These are phyloP conservation scores for Casuarina equisetifolia DNA, from an alignment of 306 rosid genomes.

Conservation along the genomic window DNA sequence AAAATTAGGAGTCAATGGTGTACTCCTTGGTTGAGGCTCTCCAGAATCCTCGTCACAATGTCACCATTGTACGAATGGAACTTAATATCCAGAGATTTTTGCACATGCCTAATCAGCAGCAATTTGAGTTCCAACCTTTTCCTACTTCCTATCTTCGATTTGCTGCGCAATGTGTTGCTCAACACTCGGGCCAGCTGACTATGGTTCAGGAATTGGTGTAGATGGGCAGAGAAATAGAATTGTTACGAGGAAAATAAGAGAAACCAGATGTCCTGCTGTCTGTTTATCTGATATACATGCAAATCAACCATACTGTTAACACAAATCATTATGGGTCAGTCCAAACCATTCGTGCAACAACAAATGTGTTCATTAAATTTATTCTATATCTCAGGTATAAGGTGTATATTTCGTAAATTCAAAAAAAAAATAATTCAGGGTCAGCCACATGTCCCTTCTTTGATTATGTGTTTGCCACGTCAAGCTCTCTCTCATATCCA, in stretches of 20 bases:
- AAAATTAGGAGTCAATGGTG: slow-evolving; percentile 65
- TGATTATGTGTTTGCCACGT: too few species aligned
- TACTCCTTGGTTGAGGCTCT: slow-evolving; percentile 96
- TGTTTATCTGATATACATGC: slow-evolving; percentile 71
- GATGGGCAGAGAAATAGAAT: slow-evolving; percentile 87
- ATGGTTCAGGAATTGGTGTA: slow-evolving; percentile 72
- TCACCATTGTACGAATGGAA: slow-evolving; percentile 87
- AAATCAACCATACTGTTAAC: slow-evolving; percentile 30
- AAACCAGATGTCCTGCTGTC: slow-evolving; percentile 58
- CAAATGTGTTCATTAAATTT: too few species aligned
- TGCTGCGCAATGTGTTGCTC: slow-evolving; percentile 96
- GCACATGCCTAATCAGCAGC: slow-evolving; percentile 63
- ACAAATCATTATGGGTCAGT: too few species aligned
- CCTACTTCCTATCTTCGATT: slow-evolving; percentile 88
- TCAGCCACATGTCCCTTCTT: too few species aligned
- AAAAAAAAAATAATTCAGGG: too few species aligned
- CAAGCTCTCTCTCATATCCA: too few species aligned
- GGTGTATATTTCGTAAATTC: too few species aligned
- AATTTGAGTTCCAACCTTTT: slow-evolving; percentile 76
- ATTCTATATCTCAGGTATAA: too few species aligned
- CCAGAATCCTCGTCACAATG: slow-evolving; percentile 88
- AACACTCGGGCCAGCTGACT: slow-evolving; percentile 78
- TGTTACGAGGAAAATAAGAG: slow-evolving; percentile 65
- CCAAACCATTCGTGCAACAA: too few species aligned
- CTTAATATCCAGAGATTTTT: slow-evolving; percentile 77